Percentiles rank a stretch among this genome's conserved stretches.
These are phyloP conservation scores for Vitis hybrid DNA, from an alignment of 177 flowering plant species.

Conservation along the genomic window DNA sequence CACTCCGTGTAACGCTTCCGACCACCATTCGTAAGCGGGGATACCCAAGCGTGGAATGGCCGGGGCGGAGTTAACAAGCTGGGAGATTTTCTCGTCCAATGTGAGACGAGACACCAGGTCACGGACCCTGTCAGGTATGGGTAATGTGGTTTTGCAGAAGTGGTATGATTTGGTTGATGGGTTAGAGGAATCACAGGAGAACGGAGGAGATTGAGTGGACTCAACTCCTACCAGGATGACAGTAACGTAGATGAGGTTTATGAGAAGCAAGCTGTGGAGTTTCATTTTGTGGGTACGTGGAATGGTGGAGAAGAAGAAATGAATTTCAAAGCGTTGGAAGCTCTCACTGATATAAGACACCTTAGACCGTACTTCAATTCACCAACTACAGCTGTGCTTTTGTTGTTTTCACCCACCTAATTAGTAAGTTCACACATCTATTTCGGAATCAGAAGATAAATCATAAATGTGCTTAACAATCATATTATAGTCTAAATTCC, in stretches of 20 bases:
- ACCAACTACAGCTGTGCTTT: too few relatives aligned
- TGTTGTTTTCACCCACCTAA: too few relatives aligned
- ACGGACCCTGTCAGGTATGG: slow-evolving; percentile 47
- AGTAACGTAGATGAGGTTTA: neutral
- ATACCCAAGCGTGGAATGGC: slow-evolving; percentile 73
- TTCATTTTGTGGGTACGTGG: neutral
- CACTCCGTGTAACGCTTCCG: slow-evolving; percentile 89
- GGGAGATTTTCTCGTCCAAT: slow-evolving; percentile 78
- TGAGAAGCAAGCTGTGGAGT: neutral
- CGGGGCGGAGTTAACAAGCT: slow-evolving; percentile 69
- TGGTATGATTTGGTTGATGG: slow-evolving; percentile 42
- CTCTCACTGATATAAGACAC: neutral
- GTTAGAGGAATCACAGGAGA: slow-evolving; percentile 54
- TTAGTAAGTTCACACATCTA: too few relatives aligned
- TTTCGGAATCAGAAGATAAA: too few relatives aligned
- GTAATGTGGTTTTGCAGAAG: slow-evolving; percentile 57
- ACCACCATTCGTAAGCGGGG: slow-evolving; percentile 96
- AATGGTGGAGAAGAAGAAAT: neutral
- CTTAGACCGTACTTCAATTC: neutral
- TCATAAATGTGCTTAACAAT: too few relatives aligned
- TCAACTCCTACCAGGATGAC: slow-evolving; percentile 14
- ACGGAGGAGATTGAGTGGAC: slow-evolving; percentile 45
- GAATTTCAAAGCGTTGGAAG: neutral
- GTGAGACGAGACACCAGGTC: slow-evolving; percentile 83
- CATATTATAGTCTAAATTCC: too few relatives aligned